A percentile compares a stretch with the other conserved stretches of the same genome.
Conservation (phyloP, 306 rosid species). For the Medicago lupulina region DNA sequence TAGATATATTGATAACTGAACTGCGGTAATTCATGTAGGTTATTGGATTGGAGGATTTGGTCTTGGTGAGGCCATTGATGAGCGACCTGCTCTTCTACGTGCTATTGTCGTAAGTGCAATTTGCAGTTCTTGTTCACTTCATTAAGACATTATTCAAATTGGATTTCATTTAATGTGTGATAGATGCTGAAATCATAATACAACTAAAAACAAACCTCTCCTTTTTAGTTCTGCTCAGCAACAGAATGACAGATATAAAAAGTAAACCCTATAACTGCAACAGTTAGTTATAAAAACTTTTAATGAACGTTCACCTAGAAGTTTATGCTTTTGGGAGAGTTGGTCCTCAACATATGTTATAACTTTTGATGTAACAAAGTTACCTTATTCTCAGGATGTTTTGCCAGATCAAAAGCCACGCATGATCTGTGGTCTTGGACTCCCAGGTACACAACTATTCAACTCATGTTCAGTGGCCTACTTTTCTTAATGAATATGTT, state of each 20-base stretch:
- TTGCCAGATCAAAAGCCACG: slow-evolving; percentile 85
- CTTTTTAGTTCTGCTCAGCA: background rate
- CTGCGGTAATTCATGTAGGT: slow-evolving; percentile 57
- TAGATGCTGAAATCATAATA: background rate
- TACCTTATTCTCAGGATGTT: slow-evolving; percentile 62
- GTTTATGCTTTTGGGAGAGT: slow-evolving; percentile 20
- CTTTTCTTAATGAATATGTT: slow-evolving; percentile 19
- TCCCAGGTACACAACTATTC: slow-evolving; percentile 71
- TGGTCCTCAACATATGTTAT: background rate
- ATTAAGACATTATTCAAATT: slow-evolving; percentile 21
- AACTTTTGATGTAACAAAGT: slow-evolving; percentile 33
- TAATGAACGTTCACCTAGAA: background rate
- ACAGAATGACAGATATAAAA: background rate
- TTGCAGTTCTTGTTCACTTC: slow-evolving; percentile 17
- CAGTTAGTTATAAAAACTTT: slow-evolving; percentile 14
- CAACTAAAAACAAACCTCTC: background rate
- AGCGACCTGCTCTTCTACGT: slow-evolving; percentile 75
- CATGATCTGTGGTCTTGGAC: slow-evolving; percentile 86
- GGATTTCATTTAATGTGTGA: slow-evolving; percentile 4
- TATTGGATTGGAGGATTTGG: slow-evolving; percentile 98
- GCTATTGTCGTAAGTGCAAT: slow-evolving; percentile 66
- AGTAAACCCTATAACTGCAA: background rate
- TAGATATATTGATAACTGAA: slow-evolving; percentile 21
- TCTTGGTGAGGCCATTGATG: slow-evolving; percentile 86
- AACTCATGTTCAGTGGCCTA: background rate